These are phyloP conservation scores for Gossypium schwendimanii DNA, from an alignment of 441 rosid species.

Conservation along the genomic window DNA sequence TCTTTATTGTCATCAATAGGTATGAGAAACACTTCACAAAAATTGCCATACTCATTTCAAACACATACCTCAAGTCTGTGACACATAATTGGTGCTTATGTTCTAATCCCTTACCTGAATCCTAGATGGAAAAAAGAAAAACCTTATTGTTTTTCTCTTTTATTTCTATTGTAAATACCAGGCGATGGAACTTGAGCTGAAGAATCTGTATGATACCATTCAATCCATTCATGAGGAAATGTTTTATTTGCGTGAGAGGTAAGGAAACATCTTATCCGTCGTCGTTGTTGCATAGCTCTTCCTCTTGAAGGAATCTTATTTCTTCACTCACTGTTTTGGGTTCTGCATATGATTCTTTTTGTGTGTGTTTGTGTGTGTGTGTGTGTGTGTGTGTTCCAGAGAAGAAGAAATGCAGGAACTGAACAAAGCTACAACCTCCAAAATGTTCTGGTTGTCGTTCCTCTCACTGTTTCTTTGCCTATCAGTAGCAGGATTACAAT, in stretches of 20 bases:
- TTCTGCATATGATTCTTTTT: neutral
- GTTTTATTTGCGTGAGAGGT: conserved; percentile 68
- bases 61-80: neutral
- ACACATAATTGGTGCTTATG: neutral
- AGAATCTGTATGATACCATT: conserved; percentile 45
- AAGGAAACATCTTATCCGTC: neutral
- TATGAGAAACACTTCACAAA: neutral
- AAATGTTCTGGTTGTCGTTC: conserved; percentile 59
- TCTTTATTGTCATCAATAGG: neutral
- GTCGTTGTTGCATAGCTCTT: neutral
- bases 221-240: conserved; percentile 55
- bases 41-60: neutral
- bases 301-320: neutral
- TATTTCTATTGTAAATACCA: conserved; percentile 23
- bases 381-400: conserved; percentile 22
- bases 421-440: conserved; percentile 43
- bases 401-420: conserved; percentile 70
- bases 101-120: neutral
- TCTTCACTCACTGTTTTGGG: neutral
- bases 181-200: conserved; percentile 57
- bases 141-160: neutral
- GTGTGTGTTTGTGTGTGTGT: no score
- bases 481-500: conserved; percentile 56
- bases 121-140: neutral
- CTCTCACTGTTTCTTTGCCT: conserved; percentile 48